phyloP scores from a whole-genome alignment of 306 rosid species.

The Chamaecrista fasciculata region DNA sequence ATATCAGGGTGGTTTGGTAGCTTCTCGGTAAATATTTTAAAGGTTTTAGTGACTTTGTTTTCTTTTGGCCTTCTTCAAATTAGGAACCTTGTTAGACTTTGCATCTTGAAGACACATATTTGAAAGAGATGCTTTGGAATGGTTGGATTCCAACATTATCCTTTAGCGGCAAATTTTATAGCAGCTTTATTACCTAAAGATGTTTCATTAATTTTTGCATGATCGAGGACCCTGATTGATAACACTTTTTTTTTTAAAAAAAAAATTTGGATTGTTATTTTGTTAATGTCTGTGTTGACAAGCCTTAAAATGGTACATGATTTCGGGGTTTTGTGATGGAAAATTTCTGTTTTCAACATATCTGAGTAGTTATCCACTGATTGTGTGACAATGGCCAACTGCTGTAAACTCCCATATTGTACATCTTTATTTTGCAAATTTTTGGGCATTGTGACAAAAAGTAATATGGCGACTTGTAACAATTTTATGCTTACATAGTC shows the following conservation, averaged over 20 bases:
- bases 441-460: not conserved
- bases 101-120: not conserved
- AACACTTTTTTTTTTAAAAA: too few species aligned
- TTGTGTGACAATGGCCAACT: slow-evolving; percentile 4
- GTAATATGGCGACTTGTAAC: not conserved
- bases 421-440: not conserved
- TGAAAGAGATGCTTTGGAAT: not conserved
- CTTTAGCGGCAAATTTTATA: not conserved
- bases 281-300: not conserved
- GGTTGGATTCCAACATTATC: not conserved
- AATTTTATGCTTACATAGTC: not conserved
- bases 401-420: not conserved
- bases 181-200: not conserved
- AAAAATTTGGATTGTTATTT: too few species aligned
- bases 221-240: not conserved
- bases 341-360: not conserved
- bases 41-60: not conserved
- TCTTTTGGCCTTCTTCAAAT: not conserved
- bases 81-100: not conserved
- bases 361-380: not conserved
- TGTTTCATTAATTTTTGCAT: not conserved
- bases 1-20: slow-evolving; percentile 13
- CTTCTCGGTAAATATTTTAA: not conserved
- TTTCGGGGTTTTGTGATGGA: not conserved
- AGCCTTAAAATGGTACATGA: not conserved